Evolutionary conservation across 192 early-diverging fungal species (phyloP).

Genomic region (Chytriomyces sp.): DNA sequence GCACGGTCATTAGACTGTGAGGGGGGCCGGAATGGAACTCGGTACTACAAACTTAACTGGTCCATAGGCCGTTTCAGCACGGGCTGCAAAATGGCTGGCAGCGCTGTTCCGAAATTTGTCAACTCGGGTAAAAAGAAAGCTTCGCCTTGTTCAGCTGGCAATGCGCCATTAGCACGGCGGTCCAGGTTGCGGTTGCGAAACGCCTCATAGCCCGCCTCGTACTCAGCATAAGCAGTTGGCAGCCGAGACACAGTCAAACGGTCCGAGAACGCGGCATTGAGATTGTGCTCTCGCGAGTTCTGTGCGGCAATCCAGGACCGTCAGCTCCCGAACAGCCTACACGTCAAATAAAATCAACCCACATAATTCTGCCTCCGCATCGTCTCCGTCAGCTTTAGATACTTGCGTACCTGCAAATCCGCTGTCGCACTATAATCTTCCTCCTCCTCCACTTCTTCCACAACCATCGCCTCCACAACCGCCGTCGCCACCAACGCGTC

Average conservation of each 20-base stretch:
- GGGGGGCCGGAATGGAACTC: neutral
- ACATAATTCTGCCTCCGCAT: constrained; percentile 19
- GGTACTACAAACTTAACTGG: neutral
- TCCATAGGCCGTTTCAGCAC: too few species aligned
- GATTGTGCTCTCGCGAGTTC: constrained; percentile 19
- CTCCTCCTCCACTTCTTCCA: neutral
- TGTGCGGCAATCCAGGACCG: neutral
- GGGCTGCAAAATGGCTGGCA: constrained; percentile 15
- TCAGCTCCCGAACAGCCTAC: neutral
- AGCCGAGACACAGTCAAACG: neutral
- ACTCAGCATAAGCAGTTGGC: neutral
- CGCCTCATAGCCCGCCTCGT: neutral
- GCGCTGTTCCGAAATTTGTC: constrained; percentile 19
- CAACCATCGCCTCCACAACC: neutral
- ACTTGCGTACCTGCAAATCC: neutral
- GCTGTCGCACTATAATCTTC: constrained; percentile 16
- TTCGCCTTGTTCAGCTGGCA: too few species aligned
- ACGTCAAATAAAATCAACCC: neutral
- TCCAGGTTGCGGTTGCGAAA: constrained; percentile 7
- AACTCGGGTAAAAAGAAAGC: constrained; percentile 25
- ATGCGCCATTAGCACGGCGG: constrained; percentile 19
- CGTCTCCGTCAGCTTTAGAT: constrained; percentile 4
- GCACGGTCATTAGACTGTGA: neutral
- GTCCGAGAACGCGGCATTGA: constrained; percentile 10
- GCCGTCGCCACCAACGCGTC: neutral